Conservation (phyloP, 2,329 filamentous ascomycete species). For the Rachicladosporium sp. region DNA sequence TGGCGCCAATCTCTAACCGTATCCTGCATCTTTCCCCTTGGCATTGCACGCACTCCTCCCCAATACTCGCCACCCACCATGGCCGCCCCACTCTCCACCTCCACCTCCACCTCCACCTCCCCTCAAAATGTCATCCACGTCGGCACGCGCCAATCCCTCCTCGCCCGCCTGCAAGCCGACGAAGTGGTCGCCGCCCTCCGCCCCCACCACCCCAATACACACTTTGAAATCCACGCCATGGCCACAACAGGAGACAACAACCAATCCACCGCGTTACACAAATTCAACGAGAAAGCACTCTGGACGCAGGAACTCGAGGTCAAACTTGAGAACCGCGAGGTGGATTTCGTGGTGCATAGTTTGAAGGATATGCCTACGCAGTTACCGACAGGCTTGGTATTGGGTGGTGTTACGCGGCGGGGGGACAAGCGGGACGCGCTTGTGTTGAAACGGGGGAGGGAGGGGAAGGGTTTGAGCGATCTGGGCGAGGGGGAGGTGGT, state of each 20-base stretch:
- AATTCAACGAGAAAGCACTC: slow-evolving; percentile 80
- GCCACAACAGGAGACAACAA: slow-evolving; percentile 81
- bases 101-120: slow-evolving; percentile 3
- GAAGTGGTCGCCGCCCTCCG: slow-evolving; percentile 58
- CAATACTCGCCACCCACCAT: not conserved
- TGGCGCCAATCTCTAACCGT: too few relatives aligned
- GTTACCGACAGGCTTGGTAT: slow-evolving; percentile 58
- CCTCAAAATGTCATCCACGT: slow-evolving; percentile 47
- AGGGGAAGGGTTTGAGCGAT: slow-evolving; percentile 51
- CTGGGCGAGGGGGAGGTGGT: slow-evolving; percentile 71
- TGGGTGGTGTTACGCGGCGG: slow-evolving; percentile 66
- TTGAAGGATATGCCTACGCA: slow-evolving; percentile 95
- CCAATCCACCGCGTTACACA: slow-evolving; percentile 77
- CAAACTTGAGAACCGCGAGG: slow-evolving; percentile 51
- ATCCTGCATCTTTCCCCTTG: too few relatives aligned
- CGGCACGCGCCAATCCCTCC: slow-evolving; percentile 74
- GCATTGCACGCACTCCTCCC: too few relatives aligned
- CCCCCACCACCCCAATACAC: slow-evolving; percentile 52
- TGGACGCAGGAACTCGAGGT: slow-evolving; percentile 94
- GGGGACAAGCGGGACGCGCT: slow-evolving; percentile 47
- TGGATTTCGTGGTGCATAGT: slow-evolving; percentile 82
- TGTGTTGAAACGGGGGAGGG: slow-evolving; percentile 34
- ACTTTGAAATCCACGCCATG: slow-evolving; percentile 69
- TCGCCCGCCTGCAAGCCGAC: slow-evolving; percentile 75
- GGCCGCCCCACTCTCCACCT: slow-evolving; percentile 2